Base-by-base conservation (phyloP, 306 rosid species). In the Glycine soja region DNA sequence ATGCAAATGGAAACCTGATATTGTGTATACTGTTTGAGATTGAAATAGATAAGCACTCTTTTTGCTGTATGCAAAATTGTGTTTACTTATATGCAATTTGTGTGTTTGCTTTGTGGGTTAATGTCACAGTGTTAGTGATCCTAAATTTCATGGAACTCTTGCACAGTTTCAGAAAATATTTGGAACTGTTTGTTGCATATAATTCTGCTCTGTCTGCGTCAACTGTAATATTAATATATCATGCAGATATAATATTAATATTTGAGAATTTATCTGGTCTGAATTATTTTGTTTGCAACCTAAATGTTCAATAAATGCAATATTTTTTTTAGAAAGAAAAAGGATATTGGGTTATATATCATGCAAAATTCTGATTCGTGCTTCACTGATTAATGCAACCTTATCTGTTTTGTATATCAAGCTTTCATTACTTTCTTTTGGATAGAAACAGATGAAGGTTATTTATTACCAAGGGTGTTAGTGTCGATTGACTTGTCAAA, bases 251-350 rank as follows among this genome's bases (percentile, higher is more conserved):
- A 58, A 62, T 71, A 24, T 24, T 24, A 24, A 24, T 24, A 24
- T 24, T 81, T 57, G 83, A 79, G 85, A 52, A 74, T 36, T 79
- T 61, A 12, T 74, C 40, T 79, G 61, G 32, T 24, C 53, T 45
- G n/a, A 9, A 54, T 83, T 47, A 76, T 77, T 79, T 43, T 51
- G 76, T 75, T 75, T 81, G 80, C 66, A 53, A 68, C 51, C 59
- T 62, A 72, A 36, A 40, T 79, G 47, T 71, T 80, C 81, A 80
- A 48, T 80, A 42, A 52, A 36, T 79, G 81, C 80, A 61, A 65
- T 52, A 76, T 32, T 0, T 24, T 34, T 72, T 75, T 85, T 63
- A 74, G 58, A 14, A 79, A 59, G 5, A 68, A 9, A 16, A 43
- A 43, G 7, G 77, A 61, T 65, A 40, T 42, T 67, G 76, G 63